phyloP scores from a whole-genome alignment of 2,329 filamentous ascomycete species.

The Pseudogymnoascus sp. region DNA sequence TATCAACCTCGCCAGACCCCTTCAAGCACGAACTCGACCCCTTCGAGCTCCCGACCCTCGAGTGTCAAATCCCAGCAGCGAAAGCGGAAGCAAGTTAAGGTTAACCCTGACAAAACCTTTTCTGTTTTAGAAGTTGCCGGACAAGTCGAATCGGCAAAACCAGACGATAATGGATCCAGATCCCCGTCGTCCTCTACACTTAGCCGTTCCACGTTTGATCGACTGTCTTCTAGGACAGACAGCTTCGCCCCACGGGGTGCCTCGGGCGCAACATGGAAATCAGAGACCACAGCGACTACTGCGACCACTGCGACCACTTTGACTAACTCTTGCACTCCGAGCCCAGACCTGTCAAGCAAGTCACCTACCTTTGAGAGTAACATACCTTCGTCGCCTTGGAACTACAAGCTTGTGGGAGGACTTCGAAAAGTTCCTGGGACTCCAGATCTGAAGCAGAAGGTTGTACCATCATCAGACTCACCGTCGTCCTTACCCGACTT shows the following conservation, averaged over 20 bases:
- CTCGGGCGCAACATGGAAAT: slow-evolving; percentile 21
- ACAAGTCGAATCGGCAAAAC: neutral
- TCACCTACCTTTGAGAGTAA: slow-evolving; percentile 25
- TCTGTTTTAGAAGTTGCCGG: slow-evolving; percentile 11
- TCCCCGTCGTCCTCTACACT: neutral
- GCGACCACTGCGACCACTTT: slow-evolving; percentile 14
- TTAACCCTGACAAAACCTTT: slow-evolving; percentile 15
- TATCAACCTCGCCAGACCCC: slow-evolving; percentile 1
- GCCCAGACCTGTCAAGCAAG: slow-evolving; percentile 21
- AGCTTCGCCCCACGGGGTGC: slow-evolving; percentile 17
- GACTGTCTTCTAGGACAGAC: slow-evolving; percentile 21
- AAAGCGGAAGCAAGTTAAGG: slow-evolving; percentile 13
- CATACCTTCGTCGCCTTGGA: slow-evolving; percentile 27
- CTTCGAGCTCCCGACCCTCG: slow-evolving; percentile 4
- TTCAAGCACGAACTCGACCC: slow-evolving; percentile 2
- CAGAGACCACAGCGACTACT: slow-evolving; percentile 16
- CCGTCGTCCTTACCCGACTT: slow-evolving; percentile 1
- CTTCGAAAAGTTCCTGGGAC: slow-evolving; percentile 30
- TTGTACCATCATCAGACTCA: neutral
- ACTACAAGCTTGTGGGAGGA: slow-evolving; percentile 29
- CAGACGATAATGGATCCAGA: slow-evolving; percentile 8
- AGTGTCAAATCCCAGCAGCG: neutral
- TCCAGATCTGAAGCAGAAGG: slow-evolving; percentile 27
- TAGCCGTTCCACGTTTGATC: slow-evolving; percentile 16
- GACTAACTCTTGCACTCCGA: slow-evolving; percentile 11